Percentiles rank a stretch among this genome's conserved stretches.
Evolutionary conservation across 2,329 filamentous ascomycete species (phyloP).

Genomic region (Stromatinia cepivora): DNA sequence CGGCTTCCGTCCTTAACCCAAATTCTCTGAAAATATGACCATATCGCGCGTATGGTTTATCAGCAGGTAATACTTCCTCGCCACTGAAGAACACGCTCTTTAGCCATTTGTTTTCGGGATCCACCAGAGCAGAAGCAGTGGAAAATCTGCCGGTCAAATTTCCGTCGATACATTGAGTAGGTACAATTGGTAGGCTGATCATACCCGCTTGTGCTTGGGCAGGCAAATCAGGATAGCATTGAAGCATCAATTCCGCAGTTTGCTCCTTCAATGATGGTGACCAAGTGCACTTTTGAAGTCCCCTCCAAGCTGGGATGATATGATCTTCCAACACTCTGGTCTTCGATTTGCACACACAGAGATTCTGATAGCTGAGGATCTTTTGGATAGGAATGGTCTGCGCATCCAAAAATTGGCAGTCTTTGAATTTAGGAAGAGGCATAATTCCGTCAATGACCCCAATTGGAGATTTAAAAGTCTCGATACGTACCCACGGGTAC

Average conservation of each 20-base stretch:
- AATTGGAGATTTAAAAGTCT: constrained; percentile 21
- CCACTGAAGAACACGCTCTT: constrained; percentile 34
- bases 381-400: not conserved
- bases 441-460: constrained; percentile 26
- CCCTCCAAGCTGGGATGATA: constrained; percentile 33
- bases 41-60: constrained; percentile 28
- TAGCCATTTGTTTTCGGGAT: constrained; percentile 27
- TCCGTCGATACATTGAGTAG: constrained; percentile 27
- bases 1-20: constrained; percentile 31
- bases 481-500: constrained; percentile 27
- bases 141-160: constrained; percentile 27
- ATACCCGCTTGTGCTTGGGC: constrained; percentile 21
- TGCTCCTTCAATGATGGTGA: constrained; percentile 27
- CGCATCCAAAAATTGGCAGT: constrained; percentile 30
- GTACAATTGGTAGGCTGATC: constrained; percentile 31
- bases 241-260: constrained; percentile 28
- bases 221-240: constrained; percentile 25
- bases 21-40: constrained; percentile 27
- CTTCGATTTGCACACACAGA: constrained; percentile 24
- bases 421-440: constrained; percentile 27
- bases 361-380: constrained; percentile 24
- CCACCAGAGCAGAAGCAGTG: constrained; percentile 29
- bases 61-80: constrained; percentile 34
- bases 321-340: constrained; percentile 26
- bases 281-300: constrained; percentile 19